Percentiles rank a stretch among this genome's conserved stretches.
These are phyloP conservation scores for Piloderma croceum DNA, from an alignment of 768 basidiomycete species.

Conservation along the genomic window DNA sequence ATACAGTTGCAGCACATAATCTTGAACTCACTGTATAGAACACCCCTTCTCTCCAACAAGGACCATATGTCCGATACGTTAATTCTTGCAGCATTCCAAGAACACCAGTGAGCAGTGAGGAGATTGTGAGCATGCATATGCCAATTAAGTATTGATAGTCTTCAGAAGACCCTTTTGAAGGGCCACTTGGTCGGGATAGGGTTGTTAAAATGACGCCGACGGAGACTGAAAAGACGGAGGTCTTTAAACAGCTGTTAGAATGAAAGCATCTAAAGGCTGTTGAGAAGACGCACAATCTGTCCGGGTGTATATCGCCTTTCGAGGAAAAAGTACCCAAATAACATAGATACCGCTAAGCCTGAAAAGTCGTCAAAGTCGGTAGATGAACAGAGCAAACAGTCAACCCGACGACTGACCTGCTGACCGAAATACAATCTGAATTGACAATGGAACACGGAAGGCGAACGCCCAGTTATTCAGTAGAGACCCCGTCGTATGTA, in stretches of 20 bases:
- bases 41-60: conserved; percentile 76
- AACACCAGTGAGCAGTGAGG: conserved; percentile 60
- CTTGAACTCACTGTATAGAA: conserved; percentile 68
- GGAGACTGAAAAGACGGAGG: conserved; percentile 63
- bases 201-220: conserved; percentile 70
- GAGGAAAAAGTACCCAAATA: conserved; percentile 57
- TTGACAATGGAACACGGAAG: conserved; percentile 66
- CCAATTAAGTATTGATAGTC: conserved; percentile 57
- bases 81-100: conserved; percentile 73
- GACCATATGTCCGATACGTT: conserved; percentile 69
- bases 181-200: conserved; percentile 46
- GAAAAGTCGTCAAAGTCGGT: conserved; percentile 4
- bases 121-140: conserved; percentile 60
- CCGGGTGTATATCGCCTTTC: conserved; percentile 50
- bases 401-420: conserved; percentile 44
- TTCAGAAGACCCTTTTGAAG: too few relatives aligned
- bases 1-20: not conserved
- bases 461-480: conserved; percentile 82
- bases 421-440: conserved; percentile 82
- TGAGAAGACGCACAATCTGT: conserved; percentile 54
- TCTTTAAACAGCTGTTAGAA: conserved; percentile 27
- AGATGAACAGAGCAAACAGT: conserved; percentile 2
- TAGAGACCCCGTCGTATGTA: conserved; percentile 60
- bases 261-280: not conserved
- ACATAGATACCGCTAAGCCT: conserved; percentile 77